Percentiles rank a stretch among this genome's conserved stretches.
Evolutionary conservation across 2,329 filamentous ascomycete genomes (phyloP).

Genomic region (Aspergillus thermomutatus): DNA sequence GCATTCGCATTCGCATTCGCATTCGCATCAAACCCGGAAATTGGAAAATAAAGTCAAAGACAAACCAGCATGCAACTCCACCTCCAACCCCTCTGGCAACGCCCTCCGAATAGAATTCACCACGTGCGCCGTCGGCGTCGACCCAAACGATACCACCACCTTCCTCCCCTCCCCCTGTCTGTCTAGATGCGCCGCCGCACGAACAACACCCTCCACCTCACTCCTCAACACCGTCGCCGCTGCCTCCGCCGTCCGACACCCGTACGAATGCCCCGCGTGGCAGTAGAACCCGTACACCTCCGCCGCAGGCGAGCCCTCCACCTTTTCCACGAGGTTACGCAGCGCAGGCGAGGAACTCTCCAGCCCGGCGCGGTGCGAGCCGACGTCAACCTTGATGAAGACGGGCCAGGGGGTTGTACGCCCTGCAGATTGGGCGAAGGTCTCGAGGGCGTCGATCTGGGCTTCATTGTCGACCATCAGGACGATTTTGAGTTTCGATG

Average conservation of each 20-base stretch:
- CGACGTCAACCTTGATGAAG: constrained; percentile 26
- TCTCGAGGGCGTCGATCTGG: constrained; percentile 21
- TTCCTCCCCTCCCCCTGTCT: neutral
- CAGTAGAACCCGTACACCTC: constrained; percentile 22
- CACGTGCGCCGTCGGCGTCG: constrained; percentile 26
- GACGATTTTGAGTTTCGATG: constrained; percentile 28
- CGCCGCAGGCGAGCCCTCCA: constrained; percentile 11
- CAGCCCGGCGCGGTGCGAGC: constrained; percentile 20
- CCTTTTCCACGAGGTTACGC: constrained; percentile 10
- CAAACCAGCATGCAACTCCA: constrained; percentile 24
- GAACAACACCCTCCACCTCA: constrained; percentile 18
- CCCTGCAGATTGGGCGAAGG: constrained; percentile 1
- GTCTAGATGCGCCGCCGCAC: constrained; percentile 9
- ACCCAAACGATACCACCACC: constrained; percentile 21
- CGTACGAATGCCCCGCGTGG: constrained; percentile 25
- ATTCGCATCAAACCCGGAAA: neutral
- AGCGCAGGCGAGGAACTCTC: constrained; percentile 11
- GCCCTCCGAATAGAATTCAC: constrained; percentile 9
- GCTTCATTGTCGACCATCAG: constrained; percentile 34
- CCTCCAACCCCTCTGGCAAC: constrained; percentile 11
- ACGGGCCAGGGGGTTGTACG: constrained; percentile 16
- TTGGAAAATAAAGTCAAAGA: neutral
- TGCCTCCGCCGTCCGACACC: constrained; percentile 20
- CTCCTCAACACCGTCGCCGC: constrained; percentile 15
- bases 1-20: too few relatives aligned